Percentiles rank a stretch among this genome's conserved stretches.
Conservation (phyloP, 2,329 filamentous ascomycete species). For the Chalaropsis ovoidea region DNA sequence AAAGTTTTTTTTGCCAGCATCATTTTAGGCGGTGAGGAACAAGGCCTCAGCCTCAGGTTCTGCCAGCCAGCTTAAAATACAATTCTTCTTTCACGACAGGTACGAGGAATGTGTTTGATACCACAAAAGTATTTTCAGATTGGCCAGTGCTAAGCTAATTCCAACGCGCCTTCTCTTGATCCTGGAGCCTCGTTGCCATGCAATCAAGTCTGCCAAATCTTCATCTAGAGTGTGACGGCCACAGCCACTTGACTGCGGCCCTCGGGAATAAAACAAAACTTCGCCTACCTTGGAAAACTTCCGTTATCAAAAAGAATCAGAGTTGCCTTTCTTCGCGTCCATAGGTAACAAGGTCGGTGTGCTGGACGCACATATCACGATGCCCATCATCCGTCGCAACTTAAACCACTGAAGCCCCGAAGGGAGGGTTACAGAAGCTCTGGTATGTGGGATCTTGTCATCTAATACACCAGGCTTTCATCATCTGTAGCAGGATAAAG, state of each 20-base stretch:
- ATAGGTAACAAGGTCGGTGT: slow-evolving; percentile 97
- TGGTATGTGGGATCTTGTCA: slow-evolving; percentile 61
- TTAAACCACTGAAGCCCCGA: slow-evolving; percentile 80
- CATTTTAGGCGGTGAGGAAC: background rate
- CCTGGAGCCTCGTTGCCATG: background rate
- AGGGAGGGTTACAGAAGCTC: slow-evolving; percentile 71
- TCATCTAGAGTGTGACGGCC: slow-evolving; percentile 4
- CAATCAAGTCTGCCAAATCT: background rate
- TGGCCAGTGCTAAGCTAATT: background rate
- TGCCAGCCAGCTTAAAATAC: too few relatives aligned
- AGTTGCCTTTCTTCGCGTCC: slow-evolving; percentile 96
- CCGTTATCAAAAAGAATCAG: slow-evolving; percentile 54
- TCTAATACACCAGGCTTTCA: slow-evolving; percentile 97
- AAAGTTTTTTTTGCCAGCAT: background rate
- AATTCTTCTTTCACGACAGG: background rate
- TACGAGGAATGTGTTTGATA: background rate
- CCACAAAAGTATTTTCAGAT: background rate
- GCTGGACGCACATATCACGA: slow-evolving; percentile 99
- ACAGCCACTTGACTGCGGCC: slow-evolving; percentile 17
- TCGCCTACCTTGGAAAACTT: slow-evolving; percentile 22
- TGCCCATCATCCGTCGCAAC: slow-evolving; percentile 54
- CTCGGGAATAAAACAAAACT: slow-evolving; percentile 17
- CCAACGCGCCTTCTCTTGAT: background rate
- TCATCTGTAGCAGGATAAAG: slow-evolving; percentile 57
- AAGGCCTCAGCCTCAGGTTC: too few relatives aligned